A percentile compares a stretch with the other conserved stretches of the same genome.
These are phyloP conservation scores for Actinomortierella ambigua DNA, from an alignment of 371 early-diverging fungal species.

Conservation along the genomic window DNA sequence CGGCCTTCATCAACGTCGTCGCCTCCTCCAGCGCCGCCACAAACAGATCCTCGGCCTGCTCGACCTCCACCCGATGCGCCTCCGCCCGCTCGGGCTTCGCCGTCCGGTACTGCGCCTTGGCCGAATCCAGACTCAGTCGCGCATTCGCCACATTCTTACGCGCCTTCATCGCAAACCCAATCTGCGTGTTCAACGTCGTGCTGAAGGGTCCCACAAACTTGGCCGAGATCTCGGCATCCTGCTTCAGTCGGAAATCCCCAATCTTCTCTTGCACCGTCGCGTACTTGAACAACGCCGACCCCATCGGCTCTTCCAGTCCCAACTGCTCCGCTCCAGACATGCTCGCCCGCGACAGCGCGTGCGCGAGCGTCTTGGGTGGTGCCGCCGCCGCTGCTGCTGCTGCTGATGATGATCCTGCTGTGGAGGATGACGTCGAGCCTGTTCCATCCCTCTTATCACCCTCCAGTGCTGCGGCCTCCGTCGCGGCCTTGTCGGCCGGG, in stretches of 20 bases:
- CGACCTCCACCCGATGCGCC: constrained; percentile 77
- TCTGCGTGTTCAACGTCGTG: constrained; percentile 69
- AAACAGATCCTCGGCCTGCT: constrained; percentile 91
- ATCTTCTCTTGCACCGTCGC: constrained; percentile 81
- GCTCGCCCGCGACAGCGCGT: constrained; percentile 78
- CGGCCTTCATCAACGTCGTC: constrained; percentile 86
- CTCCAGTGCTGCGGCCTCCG: constrained; percentile 48
- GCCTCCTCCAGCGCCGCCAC: constrained; percentile 92
- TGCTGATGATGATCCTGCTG: no score
- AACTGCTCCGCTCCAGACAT: constrained; percentile 66
- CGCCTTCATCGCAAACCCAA: constrained; percentile 84
- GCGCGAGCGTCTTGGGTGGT: constrained; percentile 69
- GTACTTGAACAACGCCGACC: constrained; percentile 83
- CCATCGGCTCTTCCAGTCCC: constrained; percentile 81
- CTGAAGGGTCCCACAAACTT: constrained; percentile 80
- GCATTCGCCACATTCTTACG: constrained; percentile 80
- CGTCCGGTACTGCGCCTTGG: constrained; percentile 75
- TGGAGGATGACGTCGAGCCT: constrained; percentile 12
- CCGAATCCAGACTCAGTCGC: constrained; percentile 83
- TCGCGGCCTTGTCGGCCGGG: constrained; percentile 52
- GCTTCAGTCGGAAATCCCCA: constrained; percentile 76
- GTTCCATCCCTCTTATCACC: constrained; percentile 27
- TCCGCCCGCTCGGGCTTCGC: constrained; percentile 72
- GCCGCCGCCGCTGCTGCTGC: no score
- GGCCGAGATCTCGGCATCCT: constrained; percentile 72